These are phyloP conservation scores for Coemansia sp. DNA, from an alignment of 192 early-diverging fungal species.

Conservation along the genomic window DNA sequence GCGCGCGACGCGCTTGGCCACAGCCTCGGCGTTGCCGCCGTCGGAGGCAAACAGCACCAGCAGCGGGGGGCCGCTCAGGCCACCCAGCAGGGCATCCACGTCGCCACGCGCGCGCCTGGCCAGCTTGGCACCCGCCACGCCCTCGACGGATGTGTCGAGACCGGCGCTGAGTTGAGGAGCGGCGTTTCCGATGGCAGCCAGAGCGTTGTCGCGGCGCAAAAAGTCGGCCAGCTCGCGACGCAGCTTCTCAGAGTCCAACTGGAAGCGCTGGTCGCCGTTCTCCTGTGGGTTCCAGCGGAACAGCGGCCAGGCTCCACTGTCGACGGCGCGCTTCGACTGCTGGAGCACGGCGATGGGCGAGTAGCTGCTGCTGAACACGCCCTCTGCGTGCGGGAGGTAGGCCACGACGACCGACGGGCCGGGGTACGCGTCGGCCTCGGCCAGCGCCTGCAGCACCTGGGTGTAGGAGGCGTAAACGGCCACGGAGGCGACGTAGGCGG, in stretches of 20 bases:
- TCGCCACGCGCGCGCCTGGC: slow-evolving; percentile 64
- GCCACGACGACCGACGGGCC: slow-evolving; percentile 89
- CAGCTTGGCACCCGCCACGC: slow-evolving; percentile 50
- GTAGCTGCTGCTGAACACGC: slow-evolving; percentile 45
- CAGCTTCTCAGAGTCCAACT: slow-evolving; percentile 72
- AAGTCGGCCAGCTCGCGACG: slow-evolving; percentile 70
- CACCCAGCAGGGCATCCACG: slow-evolving; percentile 64
- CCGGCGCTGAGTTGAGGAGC: slow-evolving; percentile 58
- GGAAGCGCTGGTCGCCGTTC: slow-evolving; percentile 50
- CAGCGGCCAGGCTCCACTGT: slow-evolving; percentile 87
- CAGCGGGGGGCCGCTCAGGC: slow-evolving; percentile 73
- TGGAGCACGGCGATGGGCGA: slow-evolving; percentile 74
- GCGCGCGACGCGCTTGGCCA: slow-evolving; percentile 77
- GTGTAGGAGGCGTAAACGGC: slow-evolving; percentile 84
- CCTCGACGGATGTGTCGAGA: slow-evolving; percentile 63
- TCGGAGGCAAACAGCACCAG: slow-evolving; percentile 90
- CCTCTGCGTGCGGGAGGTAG: slow-evolving; percentile 68
- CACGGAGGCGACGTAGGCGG: slow-evolving; percentile 87
- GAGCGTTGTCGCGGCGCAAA: slow-evolving; percentile 77
- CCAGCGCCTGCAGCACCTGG: slow-evolving; percentile 81
- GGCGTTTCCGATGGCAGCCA: slow-evolving; percentile 71
- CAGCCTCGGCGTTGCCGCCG: slow-evolving; percentile 78
- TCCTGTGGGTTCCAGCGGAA: slow-evolving; percentile 89
- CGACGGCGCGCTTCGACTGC: slow-evolving; percentile 87
- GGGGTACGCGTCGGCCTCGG: slow-evolving; percentile 83